Evolutionary conservation across 495 filamentous ascomycete genomes (phyloP), one percentile per base, ranked within the genome.

Genomic region (Pyrenula massariospora): DNA sequence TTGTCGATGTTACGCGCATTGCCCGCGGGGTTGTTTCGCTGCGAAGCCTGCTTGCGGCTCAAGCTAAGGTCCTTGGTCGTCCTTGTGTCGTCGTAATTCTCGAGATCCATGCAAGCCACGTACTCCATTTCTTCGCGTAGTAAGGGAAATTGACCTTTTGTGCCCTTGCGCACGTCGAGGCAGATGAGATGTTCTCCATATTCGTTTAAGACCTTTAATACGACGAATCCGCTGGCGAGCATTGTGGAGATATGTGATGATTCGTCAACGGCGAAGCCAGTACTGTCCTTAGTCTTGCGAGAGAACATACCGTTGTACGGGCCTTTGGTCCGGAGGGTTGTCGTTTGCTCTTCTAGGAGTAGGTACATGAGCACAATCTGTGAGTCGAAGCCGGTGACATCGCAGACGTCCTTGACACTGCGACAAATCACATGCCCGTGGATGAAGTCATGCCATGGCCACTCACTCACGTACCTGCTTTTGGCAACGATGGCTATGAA

Each of bases 391-490:
- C 67, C 59, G 0, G 67, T 68, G 20, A 69, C 60, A 21, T 57
- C 56, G 15, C 49, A 50, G 0, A 71, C 48, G n/a, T 72, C 70
- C 1, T 53, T 61, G 0, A 72, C 67, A 54, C 51, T 59, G 23
- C 50, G 12, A 54, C 70, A 72, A 0, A 60, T 19, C 3, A 71
- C 67, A 8, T 57, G 53, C 0, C 59, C 31, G 22, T 60, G 57
- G 0, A 70, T 56, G 20, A 72, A 72, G 50, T 68, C 64, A 50
- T 63, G 62, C 67, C 66, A 72, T 1, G 63, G 59, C 70, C 69
- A 71, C 20, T 68, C 55, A n/a, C 62, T 56, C 1, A 71, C 69
- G 2, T 59, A 49, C 2, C 62, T 11, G n/a, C 61, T 63, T 56
- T 71, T 71, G 22, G 53, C 54, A 0, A 70, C 50, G 10, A 72